Evolutionary conservation across 352 stramenopile genomes (phyloP).

Genomic region (Pythium aphanidermatum): DNA sequence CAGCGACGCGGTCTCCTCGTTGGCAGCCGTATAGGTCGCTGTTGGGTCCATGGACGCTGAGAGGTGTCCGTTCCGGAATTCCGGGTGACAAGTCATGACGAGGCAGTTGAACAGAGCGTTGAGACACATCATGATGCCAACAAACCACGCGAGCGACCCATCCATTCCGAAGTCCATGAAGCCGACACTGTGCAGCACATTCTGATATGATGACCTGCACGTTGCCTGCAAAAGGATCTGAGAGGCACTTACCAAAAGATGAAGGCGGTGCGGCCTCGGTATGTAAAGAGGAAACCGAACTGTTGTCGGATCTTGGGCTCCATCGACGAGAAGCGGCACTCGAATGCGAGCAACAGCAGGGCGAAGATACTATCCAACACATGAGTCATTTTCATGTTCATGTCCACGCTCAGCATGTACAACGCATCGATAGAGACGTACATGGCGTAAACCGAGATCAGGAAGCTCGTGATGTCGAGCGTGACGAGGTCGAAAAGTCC

Average conservation of each 20-base stretch:
- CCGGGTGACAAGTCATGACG: conserved; percentile 82
- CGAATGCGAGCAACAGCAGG: conserved; percentile 74
- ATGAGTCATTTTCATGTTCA: conserved; percentile 1
- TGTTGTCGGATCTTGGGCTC: conserved; percentile 78
- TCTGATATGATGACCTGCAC: not conserved
- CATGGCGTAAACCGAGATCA: conserved; percentile 86
- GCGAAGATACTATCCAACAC: conserved; percentile 61
- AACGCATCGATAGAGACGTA: conserved; percentile 22
- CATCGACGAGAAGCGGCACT: conserved; percentile 86
- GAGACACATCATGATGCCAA: conserved; percentile 71
- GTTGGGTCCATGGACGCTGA: conserved; percentile 75
- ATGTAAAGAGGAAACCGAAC: conserved; percentile 88
- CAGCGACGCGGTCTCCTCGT: conserved; percentile 61
- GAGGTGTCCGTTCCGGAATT: conserved; percentile 73
- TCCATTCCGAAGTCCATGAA: conserved; percentile 89
- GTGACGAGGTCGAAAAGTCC: conserved; percentile 81
- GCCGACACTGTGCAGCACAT: conserved; percentile 36
- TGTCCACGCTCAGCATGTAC: not conserved
- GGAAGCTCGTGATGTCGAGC: conserved; percentile 83
- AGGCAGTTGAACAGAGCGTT: conserved; percentile 71
- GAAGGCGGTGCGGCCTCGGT: conserved; percentile 73
- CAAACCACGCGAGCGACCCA: conserved; percentile 56
- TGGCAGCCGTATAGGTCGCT: conserved; percentile 48
- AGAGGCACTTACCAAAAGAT: conserved; percentile 55
- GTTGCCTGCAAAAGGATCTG: not conserved